A percentile compares a stretch with the other conserved stretches of the same genome.
These are phyloP conservation scores for Candolleomyces efflorescens DNA, from an alignment of 768 basidiomycete species.

Conservation along the genomic window DNA sequence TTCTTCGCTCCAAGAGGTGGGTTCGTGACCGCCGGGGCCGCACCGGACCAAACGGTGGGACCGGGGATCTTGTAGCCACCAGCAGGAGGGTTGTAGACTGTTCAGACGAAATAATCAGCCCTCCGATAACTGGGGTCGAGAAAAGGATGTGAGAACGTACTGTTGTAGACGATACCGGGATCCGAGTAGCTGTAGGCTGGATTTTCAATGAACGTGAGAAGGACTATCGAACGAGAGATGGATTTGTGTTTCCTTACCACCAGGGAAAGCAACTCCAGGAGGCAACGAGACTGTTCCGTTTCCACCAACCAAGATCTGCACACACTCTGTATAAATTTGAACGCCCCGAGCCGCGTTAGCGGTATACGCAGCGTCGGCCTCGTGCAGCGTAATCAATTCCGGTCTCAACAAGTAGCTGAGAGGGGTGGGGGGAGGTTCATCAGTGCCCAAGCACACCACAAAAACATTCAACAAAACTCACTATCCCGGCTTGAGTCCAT, in stretches of 20 bases:
- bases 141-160: neutral
- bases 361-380: constrained; percentile 26
- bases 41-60: constrained; percentile 8
- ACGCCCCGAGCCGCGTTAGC: constrained; percentile 36
- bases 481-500: constrained; percentile 7
- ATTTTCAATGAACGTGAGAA: neutral
- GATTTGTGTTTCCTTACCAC: constrained; percentile 11
- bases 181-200: constrained; percentile 9
- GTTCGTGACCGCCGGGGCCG: constrained; percentile 7
- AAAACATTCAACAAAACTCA: no score
- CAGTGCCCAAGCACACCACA: neutral
- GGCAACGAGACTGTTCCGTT: constrained; percentile 29
- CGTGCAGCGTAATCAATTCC: constrained; percentile 30
- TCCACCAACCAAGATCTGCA: constrained; percentile 27
- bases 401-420: constrained; percentile 23
- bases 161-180: constrained; percentile 10
- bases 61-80: constrained; percentile 5
- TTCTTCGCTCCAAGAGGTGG: constrained; percentile 9
- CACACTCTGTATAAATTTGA: constrained; percentile 48
- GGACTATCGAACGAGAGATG: neutral
- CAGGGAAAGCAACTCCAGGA: constrained; percentile 22
- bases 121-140: neutral
- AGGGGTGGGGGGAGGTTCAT: neutral
- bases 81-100: constrained; percentile 6
- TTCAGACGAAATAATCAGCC: neutral